Base-by-base conservation (phyloP, 106 monocot species). In the Chionographis japonica region DNA sequence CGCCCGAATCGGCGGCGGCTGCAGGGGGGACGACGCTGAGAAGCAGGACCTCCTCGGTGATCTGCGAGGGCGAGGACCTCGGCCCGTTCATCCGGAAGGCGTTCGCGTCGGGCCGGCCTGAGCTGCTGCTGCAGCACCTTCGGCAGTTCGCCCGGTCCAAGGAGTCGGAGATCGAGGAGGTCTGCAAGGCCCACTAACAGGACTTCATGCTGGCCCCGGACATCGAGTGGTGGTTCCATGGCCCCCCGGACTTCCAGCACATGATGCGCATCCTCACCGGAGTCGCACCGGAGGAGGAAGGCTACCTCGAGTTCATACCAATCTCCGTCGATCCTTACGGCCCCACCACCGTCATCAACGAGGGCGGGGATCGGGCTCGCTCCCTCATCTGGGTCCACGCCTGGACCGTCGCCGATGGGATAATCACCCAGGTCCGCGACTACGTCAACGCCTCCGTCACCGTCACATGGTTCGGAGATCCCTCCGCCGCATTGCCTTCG, bases 211-310 rank as follows among this genome's bases (percentile, higher is more conserved):
- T 79, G 42, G 67, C 61, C n/a, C 74, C 79, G 11, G 74, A 79
- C 68, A 68, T 79, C 63, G 79, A 74, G 68, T 79, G 79, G 79
- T 74, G 79, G 69, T 79, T 79, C 79, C 79, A 79, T 64, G 79
- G 79, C 54, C 79, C 79, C 1, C 73, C 79, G 46, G 61, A 60
- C 4, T 68, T 57, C 57, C 68, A 79, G 73, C 63, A 74, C 56
- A 74, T 79, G 79, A 79, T 68, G 79, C 68, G 68, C 9, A 52
- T 79, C 37, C 79, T 79, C 15, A 79, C 79, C 54, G 79, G 79
- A 16, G 10, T 18, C 12, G 18, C 6, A 37, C 54, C 16, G 68
- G 58, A 38, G 68, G n/a, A n/a, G n/a, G 5, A 13, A 43, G 4
- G 5, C 4, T 4, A 46, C 8, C 74, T 79, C 63, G 55, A 58